A percentile compares a stretch with the other conserved stretches of the same genome.
Conservation (phyloP, 139 green algal genomes). For the Pycnococcus provasolii region DNA sequence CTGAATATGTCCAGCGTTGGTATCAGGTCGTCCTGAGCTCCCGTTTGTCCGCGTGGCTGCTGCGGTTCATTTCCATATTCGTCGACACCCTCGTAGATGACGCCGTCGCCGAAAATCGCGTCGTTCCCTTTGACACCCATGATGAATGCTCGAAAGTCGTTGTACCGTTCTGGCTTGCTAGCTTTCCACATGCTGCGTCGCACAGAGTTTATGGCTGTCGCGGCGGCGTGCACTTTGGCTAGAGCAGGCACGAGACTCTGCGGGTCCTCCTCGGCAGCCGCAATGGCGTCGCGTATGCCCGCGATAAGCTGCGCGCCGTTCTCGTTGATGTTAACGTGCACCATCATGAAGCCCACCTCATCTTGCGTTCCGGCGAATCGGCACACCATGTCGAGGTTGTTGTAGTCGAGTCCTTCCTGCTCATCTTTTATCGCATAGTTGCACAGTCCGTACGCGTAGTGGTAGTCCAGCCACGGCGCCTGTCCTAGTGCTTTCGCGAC, state of each 20-base stretch:
- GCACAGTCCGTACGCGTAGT: slow-evolving; percentile 10
- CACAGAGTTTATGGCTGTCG: slow-evolving; percentile 2
- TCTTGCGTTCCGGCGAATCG: neutral
- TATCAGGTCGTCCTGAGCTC: slow-evolving; percentile 12
- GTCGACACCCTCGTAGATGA: slow-evolving; percentile 15
- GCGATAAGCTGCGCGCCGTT: neutral
- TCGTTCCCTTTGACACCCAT: slow-evolving; percentile 9
- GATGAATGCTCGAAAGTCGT: slow-evolving; percentile 17
- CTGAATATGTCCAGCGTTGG: slow-evolving; percentile 8
- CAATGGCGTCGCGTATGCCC: neutral
- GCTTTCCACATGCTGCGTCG: slow-evolving; percentile 3
- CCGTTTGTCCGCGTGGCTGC: neutral
- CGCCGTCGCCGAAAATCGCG: slow-evolving; percentile 7
- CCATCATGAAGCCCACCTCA: slow-evolving; percentile 11
- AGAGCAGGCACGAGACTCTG: neutral
- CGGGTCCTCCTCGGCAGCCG: neutral
- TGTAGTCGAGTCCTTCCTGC: neutral
- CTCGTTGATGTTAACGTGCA: slow-evolving; percentile 15
- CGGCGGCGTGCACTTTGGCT: neutral
- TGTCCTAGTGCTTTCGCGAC: neutral
- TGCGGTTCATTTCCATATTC: neutral
- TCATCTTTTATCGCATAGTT: neutral
- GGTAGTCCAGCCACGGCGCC: slow-evolving; percentile 10
- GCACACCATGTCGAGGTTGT: slow-evolving; percentile 4
- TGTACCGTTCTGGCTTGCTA: slow-evolving; percentile 5